A percentile compares a stretch with the other conserved stretches of the same genome.
Evolutionary conservation across 192 early-diverging fungal species (phyloP).

Genomic region (Backusella mclennaniae): DNA sequence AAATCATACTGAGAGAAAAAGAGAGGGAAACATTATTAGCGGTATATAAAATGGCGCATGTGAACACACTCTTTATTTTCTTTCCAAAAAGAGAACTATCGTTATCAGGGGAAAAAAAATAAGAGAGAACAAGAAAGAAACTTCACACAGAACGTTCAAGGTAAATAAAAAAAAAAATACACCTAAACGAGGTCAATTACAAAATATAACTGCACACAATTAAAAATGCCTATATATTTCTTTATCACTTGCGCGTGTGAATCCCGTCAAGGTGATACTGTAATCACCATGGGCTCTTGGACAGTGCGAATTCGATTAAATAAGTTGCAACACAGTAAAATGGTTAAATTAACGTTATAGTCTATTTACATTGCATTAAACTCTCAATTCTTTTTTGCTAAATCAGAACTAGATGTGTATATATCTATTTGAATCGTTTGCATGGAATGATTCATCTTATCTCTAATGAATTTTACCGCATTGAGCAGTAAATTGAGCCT

Average conservation of each 20-base stretch:
- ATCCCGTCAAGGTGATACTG: neutral
- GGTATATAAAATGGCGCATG: neutral
- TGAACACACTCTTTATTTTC: neutral
- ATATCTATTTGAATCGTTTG: neutral
- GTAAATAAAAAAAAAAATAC: neutral
- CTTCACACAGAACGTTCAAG: neutral
- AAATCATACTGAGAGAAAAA: neutral
- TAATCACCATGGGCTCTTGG: neutral
- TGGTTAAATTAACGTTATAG: neutral
- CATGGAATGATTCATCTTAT: neutral
- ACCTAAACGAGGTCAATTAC: neutral
- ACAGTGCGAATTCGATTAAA: neutral
- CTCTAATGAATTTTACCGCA: neutral
- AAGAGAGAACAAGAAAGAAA: neutral
- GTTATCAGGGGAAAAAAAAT: neutral
- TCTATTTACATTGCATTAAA: neutral
- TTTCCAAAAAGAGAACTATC: neutral
- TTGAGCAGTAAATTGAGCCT: neutral
- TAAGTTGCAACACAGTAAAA: neutral
- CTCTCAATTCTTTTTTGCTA: neutral
- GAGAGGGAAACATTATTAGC: neutral
- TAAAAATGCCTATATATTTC: neutral
- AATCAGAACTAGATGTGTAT: neutral
- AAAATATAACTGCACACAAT: neutral
- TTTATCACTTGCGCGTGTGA: neutral